Base-by-base conservation (phyloP, 805 yeast species). In the Ogataea minuta region DNA sequence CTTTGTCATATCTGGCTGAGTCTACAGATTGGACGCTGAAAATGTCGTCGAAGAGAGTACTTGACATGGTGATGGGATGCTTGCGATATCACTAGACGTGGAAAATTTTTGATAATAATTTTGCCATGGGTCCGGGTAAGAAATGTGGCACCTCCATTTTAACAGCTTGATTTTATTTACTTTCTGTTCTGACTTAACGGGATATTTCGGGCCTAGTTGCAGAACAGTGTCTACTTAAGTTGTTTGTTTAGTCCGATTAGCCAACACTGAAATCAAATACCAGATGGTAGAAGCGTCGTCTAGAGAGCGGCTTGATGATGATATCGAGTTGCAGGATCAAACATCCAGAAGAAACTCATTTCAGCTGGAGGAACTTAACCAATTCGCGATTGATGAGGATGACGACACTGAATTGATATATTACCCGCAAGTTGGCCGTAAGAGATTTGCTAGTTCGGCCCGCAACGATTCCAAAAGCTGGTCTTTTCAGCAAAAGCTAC, bases 11-110 rank as follows among this genome's bases (percentile, higher is more conserved):
- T 60, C 96, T 80, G 33, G 87, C 96, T 23, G 82, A 66, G 59
- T 91, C 98, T 34, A 86, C 81, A 29, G 90, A 79, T 46, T 84
- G 81, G 54, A 93, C 81, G 47, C 79, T 79, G 70, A 91, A 93
- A 59, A 90, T 81, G 66, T 91, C 98, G 64, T 93, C 97, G 63
- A 93, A 93, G 49, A 93, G 75, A 25, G 91, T 83, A 57, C 84
- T 62, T 25, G 84, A 75, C 87, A 79, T 77, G 27, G 4, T 28
- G 12, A 23, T 12, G 14, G 6, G 10, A 31, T 23, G 14, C 20
- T n/a, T 9, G 19, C n/a, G 24, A 25, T 19, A 25, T 28, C 28
- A 28, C 21, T 17, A 20, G 20, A 17, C 16, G 10, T 31, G 20
- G 34, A 39, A 39, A 39, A 39, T 13, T 38, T 37, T 38, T 31